Base-by-base conservation (phyloP, 768 basidiomycete genomes). In the Amanita rubescens region DNA sequence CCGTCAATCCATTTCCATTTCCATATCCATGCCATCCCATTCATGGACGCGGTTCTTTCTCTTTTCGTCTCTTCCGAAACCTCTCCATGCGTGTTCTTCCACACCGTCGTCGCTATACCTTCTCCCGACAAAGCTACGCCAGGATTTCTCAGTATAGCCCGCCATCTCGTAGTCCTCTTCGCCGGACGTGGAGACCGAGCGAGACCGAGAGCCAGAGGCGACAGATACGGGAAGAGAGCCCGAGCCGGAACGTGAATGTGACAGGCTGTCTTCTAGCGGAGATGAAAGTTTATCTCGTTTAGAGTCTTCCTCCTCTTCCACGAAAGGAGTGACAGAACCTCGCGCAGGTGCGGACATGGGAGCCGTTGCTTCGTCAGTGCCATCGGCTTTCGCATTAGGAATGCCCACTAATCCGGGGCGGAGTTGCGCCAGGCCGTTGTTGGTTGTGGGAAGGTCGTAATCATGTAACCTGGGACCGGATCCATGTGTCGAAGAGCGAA, bases 11-110 rank as follows among this genome's bases (percentile, higher is more conserved):
- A 85, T 79, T 60, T 84, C 82, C 82, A 85, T 84, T 52, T 85
- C 87, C 81, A 88, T 85, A 55, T 82, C 81, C 74, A 79, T 75
- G 4, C 79, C 81, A 47, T 81, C 79, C 81, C 81, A 82, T 54
- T 62, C 60, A 20, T 66, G 60, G 44, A 60, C 22, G n/a, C 43
- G 35, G 10, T 33, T 19, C 20, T 30, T 30, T 20, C 12, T 5
- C 43, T 34, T 43, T n/a, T 45, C 75, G 76, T 42, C 62, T 64
- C 67, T 72, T 73, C 74, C 60, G 22, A 55, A 55, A n/a, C 53
- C 14, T 14, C 63, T 58, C 54, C 65, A 64, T 53, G 67, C 56
- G 44, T 64, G 60, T 41, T 61, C 61, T 43, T 63, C 61, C 24
- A 61, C 70, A 27, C 66, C 66, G 10, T 68, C 67, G 35, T 66